phyloP scores from a whole-genome alignment of 495 filamentous ascomycete genomes.

The Poronia punctata region DNA sequence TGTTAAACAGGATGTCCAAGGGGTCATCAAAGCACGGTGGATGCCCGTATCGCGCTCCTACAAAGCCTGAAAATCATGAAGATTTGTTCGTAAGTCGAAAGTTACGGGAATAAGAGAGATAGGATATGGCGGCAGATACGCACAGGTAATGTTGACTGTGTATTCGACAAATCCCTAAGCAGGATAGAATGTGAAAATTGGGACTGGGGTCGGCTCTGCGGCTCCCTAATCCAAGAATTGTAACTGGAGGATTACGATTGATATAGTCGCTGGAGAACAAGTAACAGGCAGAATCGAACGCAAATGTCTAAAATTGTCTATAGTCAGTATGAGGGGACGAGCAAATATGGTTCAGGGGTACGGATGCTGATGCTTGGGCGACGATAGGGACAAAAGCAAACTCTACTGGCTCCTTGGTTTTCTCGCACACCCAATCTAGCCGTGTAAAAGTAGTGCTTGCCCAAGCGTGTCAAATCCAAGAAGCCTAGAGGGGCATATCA shows the following conservation, averaged over 20 bases:
- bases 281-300: conserved; percentile 2
- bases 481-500: too few relatives aligned
- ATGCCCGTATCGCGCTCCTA: conserved; percentile 22
- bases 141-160: conserved; percentile 4
- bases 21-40: conserved; percentile 23
- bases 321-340: too few relatives aligned
- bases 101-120: conserved; percentile 5
- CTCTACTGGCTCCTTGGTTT: too few relatives aligned
- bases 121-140: conserved; percentile 5
- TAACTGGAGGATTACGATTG: conserved; percentile 1
- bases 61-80: conserved; percentile 16
- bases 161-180: background rate
- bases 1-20: conserved; percentile 17
- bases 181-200: background rate
- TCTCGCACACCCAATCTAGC: too few relatives aligned
- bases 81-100: conserved; percentile 11
- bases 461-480: too few relatives aligned
- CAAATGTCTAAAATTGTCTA: conserved; percentile 3
- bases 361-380: too few relatives aligned
- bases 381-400: too few relatives aligned
- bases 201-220: background rate
- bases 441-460: too few relatives aligned
- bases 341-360: too few relatives aligned
- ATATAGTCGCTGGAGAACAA: conserved; percentile 1
- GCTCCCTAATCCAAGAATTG: background rate